Evolutionary conservation across 768 basidiomycete species (phyloP).

Genomic region (Suillus fuscotomentosus): DNA sequence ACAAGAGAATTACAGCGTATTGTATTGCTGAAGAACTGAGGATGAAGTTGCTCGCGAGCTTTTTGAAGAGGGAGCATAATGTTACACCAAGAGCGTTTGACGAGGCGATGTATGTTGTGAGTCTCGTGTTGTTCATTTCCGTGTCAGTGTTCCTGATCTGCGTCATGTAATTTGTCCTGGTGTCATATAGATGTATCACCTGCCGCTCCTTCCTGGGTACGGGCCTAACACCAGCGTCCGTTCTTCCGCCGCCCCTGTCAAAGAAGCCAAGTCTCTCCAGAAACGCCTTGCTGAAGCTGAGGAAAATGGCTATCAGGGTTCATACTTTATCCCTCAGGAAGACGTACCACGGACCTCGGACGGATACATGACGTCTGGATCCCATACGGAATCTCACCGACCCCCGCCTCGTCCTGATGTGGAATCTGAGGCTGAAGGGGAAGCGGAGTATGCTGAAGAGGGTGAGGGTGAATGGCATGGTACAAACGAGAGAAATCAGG

Average conservation of each 20-base stretch:
- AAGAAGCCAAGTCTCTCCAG: slow-evolving; percentile 56
- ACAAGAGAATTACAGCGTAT: slow-evolving; percentile 84
- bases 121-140: slow-evolving; percentile 27
- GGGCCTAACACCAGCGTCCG: slow-evolving; percentile 81
- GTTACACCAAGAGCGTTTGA: slow-evolving; percentile 85
- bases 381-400: slow-evolving; percentile 38
- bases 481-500: slow-evolving; percentile 13
- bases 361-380: slow-evolving; percentile 61
- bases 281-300: slow-evolving; percentile 82
- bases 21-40: slow-evolving; percentile 84
- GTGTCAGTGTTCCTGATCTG: not conserved
- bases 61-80: slow-evolving; percentile 92
- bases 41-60: slow-evolving; percentile 80
- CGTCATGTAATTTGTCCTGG: slow-evolving; percentile 3
- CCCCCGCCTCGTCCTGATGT: slow-evolving; percentile 8
- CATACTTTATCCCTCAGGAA: slow-evolving; percentile 61
- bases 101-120: slow-evolving; percentile 89
- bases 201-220: slow-evolving; percentile 90
- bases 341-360: slow-evolving; percentile 34
- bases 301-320: slow-evolving; percentile 85
- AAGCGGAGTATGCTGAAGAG: slow-evolving; percentile 14
- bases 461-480: slow-evolving; percentile 10
- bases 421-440: slow-evolving; percentile 14
- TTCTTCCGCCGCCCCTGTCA: slow-evolving; percentile 64
- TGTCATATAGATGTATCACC: slow-evolving; percentile 73